Evolutionary conservation across 164 flowering plant genomes (phyloP).

Genomic region (Annona cherimola): DNA sequence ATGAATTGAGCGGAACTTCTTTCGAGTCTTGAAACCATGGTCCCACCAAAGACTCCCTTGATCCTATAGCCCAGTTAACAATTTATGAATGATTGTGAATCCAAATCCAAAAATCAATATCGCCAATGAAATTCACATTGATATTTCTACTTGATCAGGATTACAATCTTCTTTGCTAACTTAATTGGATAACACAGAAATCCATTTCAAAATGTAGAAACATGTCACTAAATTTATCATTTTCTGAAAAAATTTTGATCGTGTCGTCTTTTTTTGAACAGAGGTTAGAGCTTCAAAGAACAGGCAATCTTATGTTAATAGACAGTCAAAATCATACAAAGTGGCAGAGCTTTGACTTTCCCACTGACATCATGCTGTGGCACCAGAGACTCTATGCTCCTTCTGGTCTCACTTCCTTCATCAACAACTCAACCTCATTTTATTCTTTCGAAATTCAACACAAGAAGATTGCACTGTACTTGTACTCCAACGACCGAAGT

Average conservation of each 20-base stretch:
- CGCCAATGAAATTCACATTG: too few relatives aligned
- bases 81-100: too few relatives aligned
- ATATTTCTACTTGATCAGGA: too few relatives aligned
- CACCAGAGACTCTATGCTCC: slow-evolving; percentile 57
- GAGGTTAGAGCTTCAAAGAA: slow-evolving; percentile 49
- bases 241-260: not conserved
- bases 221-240: too few relatives aligned
- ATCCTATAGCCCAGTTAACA: too few relatives aligned
- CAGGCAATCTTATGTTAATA: slow-evolving; percentile 63
- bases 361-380: slow-evolving; percentile 65
- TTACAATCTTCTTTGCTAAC: too few relatives aligned
- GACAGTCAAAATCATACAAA: slow-evolving; percentile 40
- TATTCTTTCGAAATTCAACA: slow-evolving; percentile 63
- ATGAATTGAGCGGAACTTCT: too few relatives aligned
- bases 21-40: too few relatives aligned
- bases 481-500: slow-evolving; percentile 39
- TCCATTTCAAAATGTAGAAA: too few relatives aligned
- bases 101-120: too few relatives aligned
- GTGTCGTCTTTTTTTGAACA: slow-evolving; percentile 27
- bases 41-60: too few relatives aligned
- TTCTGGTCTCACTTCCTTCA: slow-evolving; percentile 51
- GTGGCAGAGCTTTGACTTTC: slow-evolving; percentile 93
- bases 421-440: slow-evolving; percentile 32
- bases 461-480: slow-evolving; percentile 49
- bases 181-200: too few relatives aligned